Percentiles rank a stretch among this genome's conserved stretches.
These are phyloP conservation scores for Mrakia gelida DNA, from an alignment of 768 basidiomycete genomes.

Conservation along the genomic window DNA sequence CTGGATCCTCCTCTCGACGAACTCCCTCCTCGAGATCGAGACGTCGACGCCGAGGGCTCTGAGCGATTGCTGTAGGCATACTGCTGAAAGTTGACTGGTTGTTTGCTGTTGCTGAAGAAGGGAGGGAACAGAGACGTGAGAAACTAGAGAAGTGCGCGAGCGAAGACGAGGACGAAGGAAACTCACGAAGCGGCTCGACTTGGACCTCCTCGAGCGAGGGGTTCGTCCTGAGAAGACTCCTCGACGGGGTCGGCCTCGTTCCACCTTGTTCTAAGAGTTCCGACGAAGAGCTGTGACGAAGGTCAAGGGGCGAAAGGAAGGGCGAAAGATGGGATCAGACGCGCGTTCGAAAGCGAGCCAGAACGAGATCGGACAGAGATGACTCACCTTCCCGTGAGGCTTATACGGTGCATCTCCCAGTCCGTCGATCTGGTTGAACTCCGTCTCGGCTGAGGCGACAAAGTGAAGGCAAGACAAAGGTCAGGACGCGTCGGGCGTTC, in stretches of 20 bases:
- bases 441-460: slow-evolving; percentile 1
- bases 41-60: too few relatives aligned
- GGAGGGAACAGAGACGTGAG: neutral
- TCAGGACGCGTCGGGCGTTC: neutral
- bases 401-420: neutral
- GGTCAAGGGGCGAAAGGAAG: neutral
- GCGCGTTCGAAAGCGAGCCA: too few relatives aligned
- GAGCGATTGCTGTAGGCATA: neutral
- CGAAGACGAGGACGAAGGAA: neutral
- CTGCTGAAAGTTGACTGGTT: neutral
- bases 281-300: neutral
- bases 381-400: neutral
- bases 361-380: too few relatives aligned
- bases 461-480: neutral
- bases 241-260: neutral
- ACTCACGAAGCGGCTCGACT: neutral
- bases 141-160: neutral
- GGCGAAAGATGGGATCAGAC: neutral
- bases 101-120: neutral
- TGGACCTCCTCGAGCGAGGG: neutral
- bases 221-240: neutral
- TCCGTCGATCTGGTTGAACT: slow-evolving; percentile 9
- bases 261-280: neutral
- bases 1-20: slow-evolving; percentile 12
- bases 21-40: neutral